Conservation (phyloP, 2,329 filamentous ascomycete species). For the Fusarium sp. region DNA sequence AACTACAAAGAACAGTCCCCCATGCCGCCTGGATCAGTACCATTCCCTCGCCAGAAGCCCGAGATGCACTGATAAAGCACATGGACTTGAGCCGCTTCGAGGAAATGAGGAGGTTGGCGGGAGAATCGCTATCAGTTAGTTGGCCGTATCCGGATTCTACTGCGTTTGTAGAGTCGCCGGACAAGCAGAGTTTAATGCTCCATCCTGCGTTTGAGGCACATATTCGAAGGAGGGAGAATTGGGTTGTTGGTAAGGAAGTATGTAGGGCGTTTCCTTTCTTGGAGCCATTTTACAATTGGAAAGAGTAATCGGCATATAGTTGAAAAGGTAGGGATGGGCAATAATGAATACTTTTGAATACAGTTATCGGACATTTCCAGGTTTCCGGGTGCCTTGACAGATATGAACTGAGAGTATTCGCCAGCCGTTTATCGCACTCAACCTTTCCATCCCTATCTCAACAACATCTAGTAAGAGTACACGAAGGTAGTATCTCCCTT, state of each 20-base stretch:
- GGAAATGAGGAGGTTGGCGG: background rate
- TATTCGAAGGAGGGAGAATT: background rate
- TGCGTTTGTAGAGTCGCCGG: slow-evolving; percentile 2
- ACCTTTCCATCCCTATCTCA: too few relatives aligned
- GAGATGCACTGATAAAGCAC: background rate
- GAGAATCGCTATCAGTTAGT: background rate
- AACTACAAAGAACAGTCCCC: background rate
- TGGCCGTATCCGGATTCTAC: slow-evolving; percentile 1
- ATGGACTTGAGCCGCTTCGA: background rate
- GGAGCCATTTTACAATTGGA: background rate
- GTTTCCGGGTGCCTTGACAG: background rate
- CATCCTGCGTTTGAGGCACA: slow-evolving; percentile 2
- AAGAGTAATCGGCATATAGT: background rate
- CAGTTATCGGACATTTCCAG: background rate
- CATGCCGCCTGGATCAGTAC: background rate
- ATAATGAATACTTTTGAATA: background rate
- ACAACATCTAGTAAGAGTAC: background rate
- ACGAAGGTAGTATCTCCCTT: background rate
- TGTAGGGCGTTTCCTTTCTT: background rate
- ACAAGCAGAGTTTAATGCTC: background rate
- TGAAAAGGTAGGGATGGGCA: background rate
- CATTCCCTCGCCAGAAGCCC: background rate
- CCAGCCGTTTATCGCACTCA: too few relatives aligned
- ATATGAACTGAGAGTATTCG: background rate
- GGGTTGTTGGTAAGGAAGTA: background rate